These are phyloP conservation scores for Naumovozyma castellii DNA, from an alignment of 805 yeast genomes.

Conservation along the genomic window DNA sequence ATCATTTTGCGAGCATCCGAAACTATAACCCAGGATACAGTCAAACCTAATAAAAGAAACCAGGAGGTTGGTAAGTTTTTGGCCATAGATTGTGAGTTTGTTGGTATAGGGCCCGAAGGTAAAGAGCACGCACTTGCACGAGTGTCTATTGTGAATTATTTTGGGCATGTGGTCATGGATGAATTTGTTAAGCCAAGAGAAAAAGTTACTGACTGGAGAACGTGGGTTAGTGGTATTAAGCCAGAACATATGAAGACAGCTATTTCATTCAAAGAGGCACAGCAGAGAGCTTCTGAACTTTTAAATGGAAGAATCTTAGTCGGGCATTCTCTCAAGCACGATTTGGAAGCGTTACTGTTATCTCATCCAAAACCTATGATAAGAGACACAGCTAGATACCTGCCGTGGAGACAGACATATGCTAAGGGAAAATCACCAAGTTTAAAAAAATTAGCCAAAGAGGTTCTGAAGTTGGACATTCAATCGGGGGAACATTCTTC, in stretches of 20 bases:
- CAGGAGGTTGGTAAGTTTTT: slow-evolving; percentile 58
- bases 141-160: slow-evolving; percentile 77
- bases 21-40: slow-evolving; percentile 1
- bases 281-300: slow-evolving; percentile 42
- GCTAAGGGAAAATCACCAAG: slow-evolving; percentile 65
- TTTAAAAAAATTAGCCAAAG: slow-evolving; percentile 53
- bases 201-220: slow-evolving; percentile 80
- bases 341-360: slow-evolving; percentile 55
- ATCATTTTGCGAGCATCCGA: background rate
- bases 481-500: slow-evolving; percentile 76
- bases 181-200: slow-evolving; percentile 67
- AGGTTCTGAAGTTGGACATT: slow-evolving; percentile 48
- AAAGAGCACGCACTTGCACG: slow-evolving; percentile 66
- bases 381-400: slow-evolving; percentile 66
- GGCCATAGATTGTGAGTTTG: slow-evolving; percentile 91
- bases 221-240: slow-evolving; percentile 82
- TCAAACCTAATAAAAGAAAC: slow-evolving; percentile 17
- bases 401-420: slow-evolving; percentile 43
- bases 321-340: slow-evolving; percentile 82
- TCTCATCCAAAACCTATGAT: slow-evolving; percentile 55
- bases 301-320: slow-evolving; percentile 52
- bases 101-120: slow-evolving; percentile 78
- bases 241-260: slow-evolving; percentile 65
- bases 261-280: slow-evolving; percentile 57
- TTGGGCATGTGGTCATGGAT: slow-evolving; percentile 65